A percentile compares a stretch with the other conserved stretches of the same genome.
Evolutionary conservation across 2,329 filamentous ascomycete species (phyloP).

Genomic region (Madurella mycetomatis): DNA sequence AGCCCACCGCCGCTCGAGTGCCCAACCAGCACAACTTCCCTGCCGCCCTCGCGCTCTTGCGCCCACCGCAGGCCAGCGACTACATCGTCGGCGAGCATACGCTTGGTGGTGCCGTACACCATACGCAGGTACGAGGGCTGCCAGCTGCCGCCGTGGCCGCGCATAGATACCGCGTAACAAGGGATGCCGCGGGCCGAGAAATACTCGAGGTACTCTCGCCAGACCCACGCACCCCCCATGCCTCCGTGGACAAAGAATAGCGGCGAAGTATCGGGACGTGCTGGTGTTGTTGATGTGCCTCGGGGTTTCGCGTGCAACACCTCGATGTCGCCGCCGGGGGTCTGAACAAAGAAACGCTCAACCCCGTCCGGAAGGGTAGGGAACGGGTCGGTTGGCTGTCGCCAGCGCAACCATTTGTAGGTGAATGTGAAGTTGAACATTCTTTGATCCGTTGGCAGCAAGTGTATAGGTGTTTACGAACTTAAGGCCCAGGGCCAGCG

Average conservation of each 20-base stretch:
- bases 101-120: slow-evolving; percentile 42
- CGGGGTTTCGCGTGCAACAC: slow-evolving; percentile 41
- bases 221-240: slow-evolving; percentile 50
- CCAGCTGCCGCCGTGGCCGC: slow-evolving; percentile 51
- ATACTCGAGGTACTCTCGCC: slow-evolving; percentile 48
- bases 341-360: slow-evolving; percentile 41
- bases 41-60: slow-evolving; percentile 26
- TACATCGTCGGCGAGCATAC: slow-evolving; percentile 42
- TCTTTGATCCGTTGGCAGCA: no score
- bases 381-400: slow-evolving; percentile 24
- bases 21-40: slow-evolving; percentile 42
- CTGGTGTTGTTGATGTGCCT: not conserved
- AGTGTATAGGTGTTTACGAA: no score
- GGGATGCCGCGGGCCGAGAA: slow-evolving; percentile 42
- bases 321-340: slow-evolving; percentile 44
- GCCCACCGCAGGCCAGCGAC: slow-evolving; percentile 40
- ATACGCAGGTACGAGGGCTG: slow-evolving; percentile 45
- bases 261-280: slow-evolving; percentile 28
- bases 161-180: slow-evolving; percentile 49
- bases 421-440: slow-evolving; percentile 26
- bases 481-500: no score
- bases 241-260: slow-evolving; percentile 52
- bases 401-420: slow-evolving; percentile 33
- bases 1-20: slow-evolving; percentile 51
- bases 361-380: slow-evolving; percentile 37